Base-by-base conservation (phyloP, 805 yeast species). In the Lachancea cidri region DNA sequence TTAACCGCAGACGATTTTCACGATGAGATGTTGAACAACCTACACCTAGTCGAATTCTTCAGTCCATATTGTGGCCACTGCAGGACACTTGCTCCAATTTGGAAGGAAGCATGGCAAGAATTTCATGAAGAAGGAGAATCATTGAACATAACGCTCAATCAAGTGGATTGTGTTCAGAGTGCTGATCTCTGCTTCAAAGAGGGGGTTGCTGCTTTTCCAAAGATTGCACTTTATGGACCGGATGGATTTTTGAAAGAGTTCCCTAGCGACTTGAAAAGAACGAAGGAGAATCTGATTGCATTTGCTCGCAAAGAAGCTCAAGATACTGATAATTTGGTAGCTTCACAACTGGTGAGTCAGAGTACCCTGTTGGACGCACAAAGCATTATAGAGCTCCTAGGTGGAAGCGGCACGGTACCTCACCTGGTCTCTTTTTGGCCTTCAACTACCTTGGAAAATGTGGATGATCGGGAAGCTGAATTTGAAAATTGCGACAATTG, bases 31-130 rank as follows among this genome's bases (percentile, higher is more conserved):
- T 56, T 67, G 15, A 63, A 70, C 7, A 83, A 83, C 2, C 64
- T 80, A 16, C 82, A 88, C 54, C 72, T 91, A 55, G 81, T 91
- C 25, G 96, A 91, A 64, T 89, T 87, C 64, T 93, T 65, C 58
- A 86, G 96, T 24, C 98, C 98, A 0, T 81, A 81, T 54, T 93
- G 98, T 60, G 60, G 67, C 5, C 98, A 91, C 63, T 93, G 98
- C 65, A 73, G 67, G 46, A 70, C 66, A 5, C 65, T 93, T 39
- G 93, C 86, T 2, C 98, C 98, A 1, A 71, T 66, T 5, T 93
- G 98, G 97, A 74, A 78, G 44, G 68, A 73, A 42, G 74, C 91
- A 0, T 85, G 77, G 65, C 52, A 67, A 17, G 58, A 62, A 3
- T 73, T 76, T 51, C 60, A 70, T 29, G 58, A 62, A 7, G 79